Evolutionary conservation across 345 rosid species (phyloP).

Genomic region (Clausena lansium): DNA sequence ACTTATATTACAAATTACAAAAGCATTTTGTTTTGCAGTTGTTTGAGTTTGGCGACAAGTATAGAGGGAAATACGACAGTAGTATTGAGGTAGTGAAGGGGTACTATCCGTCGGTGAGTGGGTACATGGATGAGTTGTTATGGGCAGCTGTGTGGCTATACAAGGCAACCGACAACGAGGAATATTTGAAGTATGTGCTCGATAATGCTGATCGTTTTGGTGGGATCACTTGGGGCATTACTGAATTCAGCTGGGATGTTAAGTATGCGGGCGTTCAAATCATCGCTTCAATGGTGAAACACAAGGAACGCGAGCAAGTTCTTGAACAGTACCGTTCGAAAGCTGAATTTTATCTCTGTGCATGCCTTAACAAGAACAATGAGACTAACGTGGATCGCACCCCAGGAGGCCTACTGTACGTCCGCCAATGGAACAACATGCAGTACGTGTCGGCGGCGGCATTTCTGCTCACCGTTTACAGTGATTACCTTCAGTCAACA

Average conservation of each 20-base stretch:
- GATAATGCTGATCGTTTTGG: constrained; percentile 65
- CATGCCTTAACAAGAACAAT: constrained; percentile 67
- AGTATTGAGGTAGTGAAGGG: constrained; percentile 50
- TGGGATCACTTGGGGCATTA: constrained; percentile 83
- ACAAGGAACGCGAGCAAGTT: constrained; percentile 36
- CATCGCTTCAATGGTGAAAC: constrained; percentile 48
- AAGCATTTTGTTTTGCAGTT: constrained; percentile 30
- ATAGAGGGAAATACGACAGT: constrained; percentile 58
- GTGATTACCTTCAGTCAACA: constrained; percentile 38
- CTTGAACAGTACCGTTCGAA: constrained; percentile 61
- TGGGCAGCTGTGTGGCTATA: constrained; percentile 89
- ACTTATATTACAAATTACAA: background rate
- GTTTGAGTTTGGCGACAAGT: constrained; percentile 64
- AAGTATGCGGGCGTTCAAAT: constrained; percentile 86
- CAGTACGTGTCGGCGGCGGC: constrained; percentile 81
- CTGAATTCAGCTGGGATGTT: constrained; percentile 99
- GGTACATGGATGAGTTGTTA: constrained; percentile 68
- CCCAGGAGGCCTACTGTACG: constrained; percentile 72
- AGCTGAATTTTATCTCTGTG: constrained; percentile 78
- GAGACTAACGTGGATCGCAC: constrained; percentile 54
- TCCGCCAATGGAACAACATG: constrained; percentile 97
- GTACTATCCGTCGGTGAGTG: constrained; percentile 70
- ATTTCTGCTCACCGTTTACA: constrained; percentile 47
- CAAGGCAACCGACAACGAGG: constrained; percentile 78
- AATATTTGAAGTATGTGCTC: constrained; percentile 52